A percentile compares a stretch with the other conserved stretches of the same genome.
Conservation (phyloP, 73 alveolate genomes). For the Uronychia setigera region DNA sequence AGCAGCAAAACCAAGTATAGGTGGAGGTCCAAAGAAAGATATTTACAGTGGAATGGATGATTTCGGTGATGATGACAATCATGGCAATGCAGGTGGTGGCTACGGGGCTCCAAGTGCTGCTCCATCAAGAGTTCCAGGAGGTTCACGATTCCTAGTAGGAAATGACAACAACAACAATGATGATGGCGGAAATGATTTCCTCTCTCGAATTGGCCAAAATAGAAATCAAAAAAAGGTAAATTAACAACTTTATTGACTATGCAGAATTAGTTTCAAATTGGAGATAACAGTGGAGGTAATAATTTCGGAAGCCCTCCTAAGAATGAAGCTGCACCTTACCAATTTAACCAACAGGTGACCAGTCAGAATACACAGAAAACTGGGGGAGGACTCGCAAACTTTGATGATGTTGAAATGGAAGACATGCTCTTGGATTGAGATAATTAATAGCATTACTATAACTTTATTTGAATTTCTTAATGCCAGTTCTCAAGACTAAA, state of each 20-base stretch:
- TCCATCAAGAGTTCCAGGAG: neutral
- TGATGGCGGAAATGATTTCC: neutral
- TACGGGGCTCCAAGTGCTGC: neutral
- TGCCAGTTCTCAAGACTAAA: neutral
- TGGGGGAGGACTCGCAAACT: slow-evolving; percentile 2
- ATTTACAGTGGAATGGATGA: neutral
- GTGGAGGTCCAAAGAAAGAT: neutral
- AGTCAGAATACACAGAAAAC: neutral
- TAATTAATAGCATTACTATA: neutral
- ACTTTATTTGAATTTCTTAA: too few species aligned
- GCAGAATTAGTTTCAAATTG: neutral
- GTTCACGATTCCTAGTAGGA: neutral
- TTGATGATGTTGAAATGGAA: neutral
- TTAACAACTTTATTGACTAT: neutral
- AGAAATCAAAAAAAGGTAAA: neutral
- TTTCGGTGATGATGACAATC: neutral
- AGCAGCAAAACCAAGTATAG: neutral
- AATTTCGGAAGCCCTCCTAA: too few species aligned
- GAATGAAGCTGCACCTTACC: neutral
- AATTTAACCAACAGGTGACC: neutral
- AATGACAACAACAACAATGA: neutral
- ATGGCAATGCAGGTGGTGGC: neutral
- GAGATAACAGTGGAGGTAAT: neutral
- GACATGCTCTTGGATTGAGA: slow-evolving; percentile 2
- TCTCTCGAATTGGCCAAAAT: neutral